Conservation (phyloP, 805 yeast genomes). For the Ascoidea rubescens region DNA sequence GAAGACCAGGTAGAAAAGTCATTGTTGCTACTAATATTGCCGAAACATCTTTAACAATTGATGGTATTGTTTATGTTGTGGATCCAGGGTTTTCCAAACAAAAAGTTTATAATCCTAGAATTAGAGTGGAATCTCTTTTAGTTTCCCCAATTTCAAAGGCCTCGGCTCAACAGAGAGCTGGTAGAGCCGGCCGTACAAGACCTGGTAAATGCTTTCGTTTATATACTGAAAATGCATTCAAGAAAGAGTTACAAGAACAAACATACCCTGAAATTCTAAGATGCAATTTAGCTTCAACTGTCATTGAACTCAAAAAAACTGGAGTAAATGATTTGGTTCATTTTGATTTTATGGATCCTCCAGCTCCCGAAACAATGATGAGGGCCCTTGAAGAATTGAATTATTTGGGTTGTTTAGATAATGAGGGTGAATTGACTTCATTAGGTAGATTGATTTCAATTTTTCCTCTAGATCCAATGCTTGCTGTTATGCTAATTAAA, state of each 20-base stretch:
- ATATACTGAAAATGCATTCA: constrained; percentile 93
- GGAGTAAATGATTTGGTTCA: constrained; percentile 95
- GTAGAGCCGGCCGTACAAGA: constrained; percentile 99
- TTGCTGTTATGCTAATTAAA: constrained; percentile 85
- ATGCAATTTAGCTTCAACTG: constrained; percentile 83
- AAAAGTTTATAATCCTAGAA: constrained; percentile 91
- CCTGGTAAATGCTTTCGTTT: constrained; percentile 96
- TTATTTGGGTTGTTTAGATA: constrained; percentile 78
- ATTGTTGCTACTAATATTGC: constrained; percentile 92
- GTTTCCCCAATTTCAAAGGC: constrained; percentile 97
- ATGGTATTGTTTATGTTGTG: constrained; percentile 92
- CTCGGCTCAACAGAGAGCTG: constrained; percentile 96
- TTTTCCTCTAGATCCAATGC: constrained; percentile 91
- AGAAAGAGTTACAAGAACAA: constrained; percentile 86
- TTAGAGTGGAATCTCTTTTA: constrained; percentile 84
- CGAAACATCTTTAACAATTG: constrained; percentile 94
- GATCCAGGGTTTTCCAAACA: constrained; percentile 97
- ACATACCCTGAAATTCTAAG: constrained; percentile 92
- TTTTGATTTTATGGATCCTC: constrained; percentile 98
- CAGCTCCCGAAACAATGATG: constrained; percentile 99
- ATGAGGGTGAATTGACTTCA: constrained; percentile 82
- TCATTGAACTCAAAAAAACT: constrained; percentile 80
- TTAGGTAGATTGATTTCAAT: constrained; percentile 83
- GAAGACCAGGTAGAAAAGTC: constrained; percentile 90
- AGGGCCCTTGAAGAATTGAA: constrained; percentile 92